Base-by-base conservation (phyloP, 176 grass and related monocot genomes). In the Raddia distichophylla region DNA sequence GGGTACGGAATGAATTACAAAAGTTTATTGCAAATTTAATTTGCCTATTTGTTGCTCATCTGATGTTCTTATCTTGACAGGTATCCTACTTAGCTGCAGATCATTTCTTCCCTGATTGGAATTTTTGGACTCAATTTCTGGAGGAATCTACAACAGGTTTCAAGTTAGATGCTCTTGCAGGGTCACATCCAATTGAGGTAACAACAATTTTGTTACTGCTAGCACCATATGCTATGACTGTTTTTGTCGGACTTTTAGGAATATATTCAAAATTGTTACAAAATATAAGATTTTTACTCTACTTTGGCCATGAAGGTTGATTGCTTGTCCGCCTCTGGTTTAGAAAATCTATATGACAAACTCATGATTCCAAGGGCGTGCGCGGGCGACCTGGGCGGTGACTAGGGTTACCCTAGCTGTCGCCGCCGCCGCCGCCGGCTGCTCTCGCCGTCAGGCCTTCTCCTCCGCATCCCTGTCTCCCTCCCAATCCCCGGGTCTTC, bases 141-240 rank as follows among this genome's bases (percentile, higher is more conserved):
- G 89, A 91, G 50, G 90, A 95, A 70, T 86, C 90, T 60, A 93
- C 90, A 32, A 85, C n/a, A 67, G 93, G 92, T 69, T 77, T 95
- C 67, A 88, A 81, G 80, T 87, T 95, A 76, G 95, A 98, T 91
- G 90, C 92, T 75, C 90, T 98, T 69, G 86, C 76, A 78, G 95
- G 90, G 72, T 98, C 88, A 76, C 95, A 98, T 88, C 92, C 95
- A 73, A 98, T 98, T 86, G 92, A 98, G 95, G 95, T 95, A 84
- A 81, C 34, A 35, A 44, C 73, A 69, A 16, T 46, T 54, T 59
- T 7, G 22, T 69, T 60, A 12, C 69, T 54, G 10, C 35, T 59
- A 60, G 65, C 17, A 18, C 85, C 56, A 32, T 63, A 70, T 64
- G 22, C 70, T 56, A 65, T 65, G 51, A 58, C 20, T 49, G 2